Base-by-base conservation (phyloP, 2,329 filamentous ascomycete genomes). In the Gliomastix tumulicola region DNA sequence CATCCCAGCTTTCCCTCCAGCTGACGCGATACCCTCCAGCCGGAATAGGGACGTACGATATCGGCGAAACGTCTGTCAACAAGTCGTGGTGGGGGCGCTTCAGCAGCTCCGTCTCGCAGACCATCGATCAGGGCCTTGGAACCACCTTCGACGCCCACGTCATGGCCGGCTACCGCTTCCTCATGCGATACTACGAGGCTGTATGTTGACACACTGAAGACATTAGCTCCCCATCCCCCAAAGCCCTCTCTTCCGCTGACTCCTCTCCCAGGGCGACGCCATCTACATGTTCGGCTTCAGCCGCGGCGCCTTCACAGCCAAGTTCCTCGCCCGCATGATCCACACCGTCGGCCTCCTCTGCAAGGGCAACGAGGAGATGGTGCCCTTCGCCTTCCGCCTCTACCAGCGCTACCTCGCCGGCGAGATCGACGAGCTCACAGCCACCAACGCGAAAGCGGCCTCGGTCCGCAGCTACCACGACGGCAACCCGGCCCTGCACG, bases 321-420 rank as follows among this genome's bases (percentile, higher is more conserved):
- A 82, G 3, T 87, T 87, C 49, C 61, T 88, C 1, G 84, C 86
- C 1, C 85, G 92, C 51, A 90, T 90, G 86, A 69, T 92, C 7
- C 84, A 92, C 49, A 81, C 85, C 46, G 79, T 92, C 36, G 87
- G 88, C 2, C 67, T 94, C 0, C 67, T 94, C 13, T 82, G 80
- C 13, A 81, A 84, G 35, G 85, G 87, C 10, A 94, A 94, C 47
- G 84, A 94, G 51, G 87, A 92, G 47, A 82, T 73, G 68, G 63
- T 74, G 2, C 61, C 59, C 1, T 74, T 74, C 36, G 70, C 65
- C 6, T 74, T 59, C 38, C 51, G 50, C 3, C 60, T 66, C 7
- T 66, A 66, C 36, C 63, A 66, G 36, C 54, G 57, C 16, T 63
- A 64, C 30, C 48, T 66, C 0, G 49, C 48, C n/a, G 62, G 61